Evolutionary conservation across 441 rosid genomes (phyloP), one percentile per base, ranked within the genome.

Genomic region (Raphanus hybrid): DNA sequence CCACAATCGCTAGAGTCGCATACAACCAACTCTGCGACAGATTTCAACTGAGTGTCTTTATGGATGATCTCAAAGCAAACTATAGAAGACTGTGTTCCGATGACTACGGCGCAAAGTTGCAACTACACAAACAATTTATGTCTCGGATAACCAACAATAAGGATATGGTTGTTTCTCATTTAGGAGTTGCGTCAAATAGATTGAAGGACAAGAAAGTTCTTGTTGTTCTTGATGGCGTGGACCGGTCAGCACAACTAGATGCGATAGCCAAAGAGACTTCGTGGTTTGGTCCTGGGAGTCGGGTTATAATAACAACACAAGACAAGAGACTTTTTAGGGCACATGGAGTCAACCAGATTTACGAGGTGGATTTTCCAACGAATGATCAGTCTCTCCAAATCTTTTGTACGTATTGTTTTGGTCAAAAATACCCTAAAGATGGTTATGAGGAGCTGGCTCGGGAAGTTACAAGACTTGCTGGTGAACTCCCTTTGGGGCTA

Each of bases 71-170:
- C 6, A 64, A 77, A 23, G 73, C 64, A 67, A 16, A n/a, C 60
- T 62, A 6, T 50, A 0, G 0, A 34, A 5, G 75, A 39, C 0
- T 8, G 70, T 12, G 27, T 15, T 20, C 48, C 0, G 67, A 23
- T 65, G 11, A 62, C 73, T 32, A 64, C 58, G 5, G 4, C 39
- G 2, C 41, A 8, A 45, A n/a, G 41, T 37, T 70, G 20, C 74
- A 23, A 12, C 15, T 70, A 26, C 74, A 70, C 15, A 70, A 3
- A 57, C 0, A 1, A 0, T 58, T 82, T 39, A 55, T 82, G 18
- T 43, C 41, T 11, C 34, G 57, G 5, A 16, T 81, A 10, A 69
- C 68, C 2, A 32, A 48, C 55, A 18, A 48, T 5, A 48, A 48
- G 18, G 55, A 48, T 48, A 48, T 48, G 55, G 55, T 48, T 2